Percentiles rank a stretch among this genome's conserved stretches.
These are phyloP conservation scores for Botrytis aclada DNA, from an alignment of 2,329 filamentous ascomycete genomes.

Conservation along the genomic window DNA sequence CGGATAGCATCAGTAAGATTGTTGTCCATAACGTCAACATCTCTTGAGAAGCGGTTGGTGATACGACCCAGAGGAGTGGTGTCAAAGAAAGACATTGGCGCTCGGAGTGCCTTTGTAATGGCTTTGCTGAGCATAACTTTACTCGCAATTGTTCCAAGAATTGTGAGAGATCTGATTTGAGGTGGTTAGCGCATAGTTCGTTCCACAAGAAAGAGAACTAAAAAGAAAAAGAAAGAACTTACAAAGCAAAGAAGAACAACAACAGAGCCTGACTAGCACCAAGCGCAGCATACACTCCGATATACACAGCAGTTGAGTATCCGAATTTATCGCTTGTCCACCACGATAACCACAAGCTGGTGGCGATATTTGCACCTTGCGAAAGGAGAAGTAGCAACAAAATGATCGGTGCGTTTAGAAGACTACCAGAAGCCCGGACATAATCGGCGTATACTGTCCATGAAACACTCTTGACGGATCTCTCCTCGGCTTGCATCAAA, in stretches of 20 bases:
- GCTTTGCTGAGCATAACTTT: conserved; percentile 78
- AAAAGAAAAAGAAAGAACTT: neutral
- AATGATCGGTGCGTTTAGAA: conserved; percentile 55
- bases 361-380: conserved; percentile 82
- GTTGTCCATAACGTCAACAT: conserved; percentile 97
- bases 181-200: neutral
- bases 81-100: conserved; percentile 90
- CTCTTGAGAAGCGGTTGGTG: conserved; percentile 92
- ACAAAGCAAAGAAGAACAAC: conserved; percentile 76
- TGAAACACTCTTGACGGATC: conserved; percentile 60
- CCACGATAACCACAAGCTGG: conserved; percentile 69
- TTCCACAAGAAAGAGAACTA: neutral
- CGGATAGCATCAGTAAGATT: conserved; percentile 83
- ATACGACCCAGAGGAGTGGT: conserved; percentile 93
- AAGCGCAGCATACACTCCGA: conserved; percentile 68
- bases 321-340: conserved; percentile 51
- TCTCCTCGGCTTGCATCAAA: conserved; percentile 71
- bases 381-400: conserved; percentile 54
- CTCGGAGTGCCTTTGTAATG: conserved; percentile 70
- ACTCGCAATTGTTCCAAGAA: conserved; percentile 77
- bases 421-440: conserved; percentile 57
- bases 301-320: conserved; percentile 66
- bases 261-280: conserved; percentile 68
- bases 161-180: conserved; percentile 56
- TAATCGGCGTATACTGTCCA: conserved; percentile 65